Evolutionary conservation across 768 basidiomycete species (phyloP).

Genomic region (Phaeolepiota aurea): DNA sequence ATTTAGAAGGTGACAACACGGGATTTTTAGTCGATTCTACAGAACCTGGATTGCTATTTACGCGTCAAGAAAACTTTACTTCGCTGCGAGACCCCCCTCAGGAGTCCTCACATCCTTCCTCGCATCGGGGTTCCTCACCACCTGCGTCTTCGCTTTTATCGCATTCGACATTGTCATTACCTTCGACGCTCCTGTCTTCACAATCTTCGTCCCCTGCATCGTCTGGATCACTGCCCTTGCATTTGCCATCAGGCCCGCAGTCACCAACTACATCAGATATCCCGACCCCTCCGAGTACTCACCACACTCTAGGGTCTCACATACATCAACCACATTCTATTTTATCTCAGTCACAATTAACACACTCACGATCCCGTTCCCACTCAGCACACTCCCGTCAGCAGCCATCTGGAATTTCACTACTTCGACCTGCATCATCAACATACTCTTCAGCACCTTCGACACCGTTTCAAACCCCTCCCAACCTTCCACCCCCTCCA

Average conservation of each 20-base stretch:
- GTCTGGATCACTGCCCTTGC: conserved; percentile 5
- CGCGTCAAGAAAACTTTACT: not conserved
- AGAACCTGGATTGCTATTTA: not conserved
- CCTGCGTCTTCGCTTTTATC: conserved; percentile 5
- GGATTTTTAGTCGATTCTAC: not conserved
- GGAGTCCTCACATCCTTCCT: conserved; percentile 28
- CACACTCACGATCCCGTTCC: not conserved
- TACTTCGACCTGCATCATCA: conserved; percentile 16
- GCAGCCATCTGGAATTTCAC: conserved; percentile 29
- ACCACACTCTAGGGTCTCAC: not conserved
- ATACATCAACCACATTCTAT: not conserved
- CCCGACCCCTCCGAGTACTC: not conserved
- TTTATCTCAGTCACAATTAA: not conserved
- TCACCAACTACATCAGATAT: not conserved
- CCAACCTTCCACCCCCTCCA: not conserved
- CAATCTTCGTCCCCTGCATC: conserved; percentile 7
- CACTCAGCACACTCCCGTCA: not conserved
- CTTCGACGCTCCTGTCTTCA: conserved; percentile 8
- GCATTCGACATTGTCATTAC: conserved; percentile 9
- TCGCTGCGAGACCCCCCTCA: not conserved
- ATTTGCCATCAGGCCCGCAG: no score
- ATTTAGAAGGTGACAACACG: not conserved
- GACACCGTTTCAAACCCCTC: conserved; percentile 6
- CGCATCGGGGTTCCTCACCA: conserved; percentile 9
- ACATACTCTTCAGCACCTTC: not conserved